These are phyloP conservation scores for Austroboletus niveus DNA, from an alignment of 1,284 basidiomycete species.

Conservation along the genomic window DNA sequence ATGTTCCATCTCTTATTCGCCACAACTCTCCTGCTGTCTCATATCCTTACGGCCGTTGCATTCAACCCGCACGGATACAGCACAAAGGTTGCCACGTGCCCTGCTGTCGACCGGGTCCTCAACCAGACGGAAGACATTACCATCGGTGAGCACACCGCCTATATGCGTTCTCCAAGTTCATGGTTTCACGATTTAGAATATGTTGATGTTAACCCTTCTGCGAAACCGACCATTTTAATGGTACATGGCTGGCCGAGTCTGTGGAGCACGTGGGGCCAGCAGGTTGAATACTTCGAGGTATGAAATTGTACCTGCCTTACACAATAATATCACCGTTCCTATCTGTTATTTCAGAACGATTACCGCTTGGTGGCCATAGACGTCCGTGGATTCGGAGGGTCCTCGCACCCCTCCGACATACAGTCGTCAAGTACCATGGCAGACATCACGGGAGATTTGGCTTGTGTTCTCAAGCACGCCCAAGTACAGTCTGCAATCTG, in stretches of 20 bases:
- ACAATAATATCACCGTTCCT: not conserved
- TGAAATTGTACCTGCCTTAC: not conserved
- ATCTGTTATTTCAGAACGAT: slow-evolving; percentile 12
- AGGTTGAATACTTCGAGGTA: slow-evolving; percentile 64
- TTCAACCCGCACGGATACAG: slow-evolving; percentile 42
- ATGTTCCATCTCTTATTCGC: too few species aligned
- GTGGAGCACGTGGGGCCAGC: slow-evolving; percentile 69
- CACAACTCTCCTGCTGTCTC: too few species aligned
- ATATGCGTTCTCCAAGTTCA: slow-evolving; percentile 1
- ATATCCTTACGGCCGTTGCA: not conserved
- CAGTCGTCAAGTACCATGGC: slow-evolving; percentile 55
- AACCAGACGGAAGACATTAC: slow-evolving; percentile 33
- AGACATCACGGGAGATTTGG: slow-evolving; percentile 60
- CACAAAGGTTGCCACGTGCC: slow-evolving; percentile 37
- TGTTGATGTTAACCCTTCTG: slow-evolving; percentile 56
- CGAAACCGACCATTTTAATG: slow-evolving; percentile 53
- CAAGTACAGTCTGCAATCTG: slow-evolving; percentile 50
- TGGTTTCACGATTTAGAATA: slow-evolving; percentile 44
- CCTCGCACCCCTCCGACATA: slow-evolving; percentile 60
- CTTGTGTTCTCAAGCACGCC: slow-evolving; percentile 55
- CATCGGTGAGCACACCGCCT: slow-evolving; percentile 34
- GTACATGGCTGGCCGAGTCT: slow-evolving; percentile 75
- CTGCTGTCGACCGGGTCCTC: slow-evolving; percentile 37
- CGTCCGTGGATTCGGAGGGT: slow-evolving; percentile 65
- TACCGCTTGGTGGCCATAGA: slow-evolving; percentile 61